A percentile compares a stretch with the other conserved stretches of the same genome.
These are phyloP conservation scores for Mortierella sp. DNA, from an alignment of 371 early-diverging fungal species.

Conservation along the genomic window DNA sequence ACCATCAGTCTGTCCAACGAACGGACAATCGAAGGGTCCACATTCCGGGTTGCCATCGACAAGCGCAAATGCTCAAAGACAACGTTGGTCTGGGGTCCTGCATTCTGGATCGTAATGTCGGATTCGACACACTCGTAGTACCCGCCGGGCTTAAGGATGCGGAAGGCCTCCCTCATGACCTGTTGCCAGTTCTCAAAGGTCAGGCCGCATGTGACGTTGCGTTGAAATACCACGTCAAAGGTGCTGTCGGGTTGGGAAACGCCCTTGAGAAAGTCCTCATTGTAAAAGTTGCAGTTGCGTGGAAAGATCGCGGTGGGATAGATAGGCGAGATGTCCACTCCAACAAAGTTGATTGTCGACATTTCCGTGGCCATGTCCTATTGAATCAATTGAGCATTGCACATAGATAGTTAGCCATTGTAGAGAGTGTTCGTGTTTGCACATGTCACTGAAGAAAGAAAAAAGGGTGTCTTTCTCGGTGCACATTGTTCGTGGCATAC, in stretches of 20 bases:
- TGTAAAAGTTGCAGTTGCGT: slow-evolving; percentile 54
- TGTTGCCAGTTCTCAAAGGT: slow-evolving; percentile 58
- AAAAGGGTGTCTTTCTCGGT: neutral
- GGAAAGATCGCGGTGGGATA: slow-evolving; percentile 58
- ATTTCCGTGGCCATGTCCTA: slow-evolving; percentile 59
- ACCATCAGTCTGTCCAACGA: slow-evolving; percentile 32
- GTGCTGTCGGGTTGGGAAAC: slow-evolving; percentile 31
- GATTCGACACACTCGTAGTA: slow-evolving; percentile 57
- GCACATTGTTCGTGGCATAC: neutral
- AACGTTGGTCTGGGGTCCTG: slow-evolving; percentile 37
- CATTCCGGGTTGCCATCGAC: slow-evolving; percentile 24
- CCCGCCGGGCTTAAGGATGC: slow-evolving; percentile 49
- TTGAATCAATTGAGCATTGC: neutral
- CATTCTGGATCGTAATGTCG: slow-evolving; percentile 33
- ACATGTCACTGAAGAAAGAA: neutral
- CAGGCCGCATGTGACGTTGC: slow-evolving; percentile 60
- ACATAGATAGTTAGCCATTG: neutral
- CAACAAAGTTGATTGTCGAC: slow-evolving; percentile 46
- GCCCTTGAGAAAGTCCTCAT: slow-evolving; percentile 38
- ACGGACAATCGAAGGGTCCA: slow-evolving; percentile 36
- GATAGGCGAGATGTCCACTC: slow-evolving; percentile 55
- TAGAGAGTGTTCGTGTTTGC: neutral
- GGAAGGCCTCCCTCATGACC: slow-evolving; percentile 42
- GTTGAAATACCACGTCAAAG: slow-evolving; percentile 56
- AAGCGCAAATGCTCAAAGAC: slow-evolving; percentile 38